Base-by-base conservation (phyloP, 176 grass and related monocot species). In the Carex parvula region DNA sequence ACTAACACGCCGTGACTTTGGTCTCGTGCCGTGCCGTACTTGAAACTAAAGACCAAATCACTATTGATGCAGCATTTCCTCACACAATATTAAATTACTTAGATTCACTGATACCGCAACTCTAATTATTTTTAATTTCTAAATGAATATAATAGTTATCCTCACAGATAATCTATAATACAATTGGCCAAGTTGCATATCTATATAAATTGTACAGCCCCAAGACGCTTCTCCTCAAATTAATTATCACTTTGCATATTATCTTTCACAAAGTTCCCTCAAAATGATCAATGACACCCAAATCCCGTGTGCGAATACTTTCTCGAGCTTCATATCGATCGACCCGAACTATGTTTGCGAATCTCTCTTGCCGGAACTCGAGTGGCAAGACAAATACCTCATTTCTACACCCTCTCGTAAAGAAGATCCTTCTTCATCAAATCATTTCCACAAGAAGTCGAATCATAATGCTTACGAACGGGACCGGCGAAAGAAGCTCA, bases 391-490 rank as follows among this genome's bases (percentile, higher is more conserved):
- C 73, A 64, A 84, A 66, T 60, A 86, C 30, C 85, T 86, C 22
- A 15, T 88, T 56, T 91, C 79, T 1, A 46, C 79, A 6, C 79
- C 67, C 20, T 66, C 73, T 17, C 70, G 80, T n/a, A 92, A 82
- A 16, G 50, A 61, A n/a, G 48, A 66, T 16, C 18, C 87, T 48
- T 74, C 66, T 26, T 83, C 87, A 17, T 91, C 92, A 0, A 79
- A 81, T 10, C 64, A 88, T 33, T 84, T 79, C 11, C 79, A 89
- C 84, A 87, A 89, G 72, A 98, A 98, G 88, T 67, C 84, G 79
- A 91, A 20, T 89, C 95, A 98, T 72, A 99, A 93, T 87, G 96
- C 96, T 16, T 95, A 95, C 56, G 96, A 95, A 83, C 91, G 96
- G 67, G 93, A 93, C 83, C 89, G 93, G 42, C 83, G 96, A 69